phyloP scores from a whole-genome alignment of 306 rosid genomes.

The Sindora glabra region DNA sequence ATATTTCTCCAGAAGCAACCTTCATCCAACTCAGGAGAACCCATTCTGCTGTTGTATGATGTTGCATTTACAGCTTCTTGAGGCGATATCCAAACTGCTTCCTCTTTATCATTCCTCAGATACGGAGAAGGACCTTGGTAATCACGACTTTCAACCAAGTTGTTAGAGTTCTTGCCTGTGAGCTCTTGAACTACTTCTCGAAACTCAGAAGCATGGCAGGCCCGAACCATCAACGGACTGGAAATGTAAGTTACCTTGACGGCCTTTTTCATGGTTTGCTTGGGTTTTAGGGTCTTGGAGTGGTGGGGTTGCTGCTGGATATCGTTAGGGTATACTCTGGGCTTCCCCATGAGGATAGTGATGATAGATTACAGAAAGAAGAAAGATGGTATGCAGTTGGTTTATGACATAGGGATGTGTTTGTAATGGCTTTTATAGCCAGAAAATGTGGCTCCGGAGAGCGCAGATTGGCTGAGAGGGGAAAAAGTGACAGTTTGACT shows the following conservation, averaged over 20 bases:
- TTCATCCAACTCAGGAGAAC: constrained; percentile 11
- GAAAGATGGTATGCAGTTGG: not conserved
- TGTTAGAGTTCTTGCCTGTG: constrained; percentile 21
- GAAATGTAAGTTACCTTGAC: constrained; percentile 26
- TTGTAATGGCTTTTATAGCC: not conserved
- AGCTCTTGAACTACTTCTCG: constrained; percentile 25
- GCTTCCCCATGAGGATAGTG: not conserved
- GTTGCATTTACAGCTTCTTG: not conserved
- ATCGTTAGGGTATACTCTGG: not conserved
- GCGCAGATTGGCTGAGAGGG: constrained; percentile 1
- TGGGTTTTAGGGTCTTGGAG: not conserved
- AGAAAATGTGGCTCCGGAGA: not conserved
- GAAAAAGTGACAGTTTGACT: not conserved
- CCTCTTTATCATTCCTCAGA: too few species aligned
- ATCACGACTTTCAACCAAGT: not conserved
- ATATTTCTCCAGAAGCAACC: constrained; percentile 20
- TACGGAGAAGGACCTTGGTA: too few species aligned
- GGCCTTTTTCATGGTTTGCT: not conserved
- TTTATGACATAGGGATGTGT: not conserved
- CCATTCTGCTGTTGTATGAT: not conserved
- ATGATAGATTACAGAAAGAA: not conserved
- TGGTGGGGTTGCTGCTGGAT: not conserved
- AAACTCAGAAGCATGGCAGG: constrained; percentile 25
- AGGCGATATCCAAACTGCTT: too few species aligned
- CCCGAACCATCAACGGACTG: constrained; percentile 14